Evolutionary conservation across 495 filamentous ascomycete species (phyloP), one percentile per base, ranked within the genome.

Genomic region (Glarea lozoyensis): DNA sequence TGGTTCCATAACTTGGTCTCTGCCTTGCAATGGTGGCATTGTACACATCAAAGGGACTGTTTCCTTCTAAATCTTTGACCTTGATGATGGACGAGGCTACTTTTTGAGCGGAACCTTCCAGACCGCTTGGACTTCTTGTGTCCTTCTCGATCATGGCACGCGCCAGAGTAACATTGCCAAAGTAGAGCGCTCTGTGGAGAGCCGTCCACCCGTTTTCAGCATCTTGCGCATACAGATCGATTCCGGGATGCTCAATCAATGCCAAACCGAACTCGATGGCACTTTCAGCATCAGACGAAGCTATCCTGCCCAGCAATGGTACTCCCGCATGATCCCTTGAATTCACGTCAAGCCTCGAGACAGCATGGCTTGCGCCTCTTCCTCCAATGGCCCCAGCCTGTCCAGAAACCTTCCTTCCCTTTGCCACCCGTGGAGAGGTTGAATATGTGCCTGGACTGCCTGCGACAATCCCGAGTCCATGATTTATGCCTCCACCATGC

Each of bases 181-280:
- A 81, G 54, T 97, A 98, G 37, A 98, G 68, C 9, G 93, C 87
- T 52, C 92, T 78, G 54, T 98, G 92, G 33, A 98, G 67, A 15
- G 88, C 79, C 39, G 93, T 97, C 92, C 92, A 98, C 16, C 90
- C 93, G 60, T 82, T 96, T 60, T 98, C 92, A 30, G 71, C 67
- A 60, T 98, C 92, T 48, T 93, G 87, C 12, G 69, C 61, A 50
- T 93, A 86, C 10, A 97, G 71, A 63, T 98, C 92, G 44, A 84
- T 74, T n/a, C 79, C 67, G 5, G 92, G 85, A 46, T 88, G 79
- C 15, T 84, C 78, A 7, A 96, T 67, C 16, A 97, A 63, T 10
- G 87, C 82, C 42, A 72, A 62, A 12, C 88, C 87, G 48, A 94
- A 95, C 12, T 64, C 68, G 10, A 77, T 53, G 10, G 84, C 81